Conservation (phyloP, 306 rosid species). For the Glycine soja region DNA sequence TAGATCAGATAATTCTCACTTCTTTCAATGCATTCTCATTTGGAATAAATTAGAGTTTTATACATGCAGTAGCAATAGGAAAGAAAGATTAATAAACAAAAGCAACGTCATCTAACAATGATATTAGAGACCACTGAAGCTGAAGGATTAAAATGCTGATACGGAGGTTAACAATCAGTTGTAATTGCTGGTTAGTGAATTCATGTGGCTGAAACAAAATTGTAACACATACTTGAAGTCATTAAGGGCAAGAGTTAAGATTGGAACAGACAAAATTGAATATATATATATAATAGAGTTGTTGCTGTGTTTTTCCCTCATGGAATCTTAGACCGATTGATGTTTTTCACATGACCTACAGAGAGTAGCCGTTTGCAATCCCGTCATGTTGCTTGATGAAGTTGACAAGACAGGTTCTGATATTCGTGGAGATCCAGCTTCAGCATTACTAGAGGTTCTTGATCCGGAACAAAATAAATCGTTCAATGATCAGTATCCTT, state of each 20-base stretch:
- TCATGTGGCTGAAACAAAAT: too few relatives aligned
- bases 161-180: too few relatives aligned
- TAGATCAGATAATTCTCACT: constrained; percentile 25
- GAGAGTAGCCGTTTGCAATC: constrained; percentile 93
- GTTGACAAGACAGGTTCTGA: constrained; percentile 99
- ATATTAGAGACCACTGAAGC: too few relatives aligned
- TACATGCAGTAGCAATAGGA: neutral
- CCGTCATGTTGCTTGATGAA: constrained; percentile 97
- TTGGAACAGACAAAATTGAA: constrained; percentile 31
- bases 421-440: constrained; percentile 99
- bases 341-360: constrained; percentile 49
- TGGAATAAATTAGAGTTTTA: neutral
- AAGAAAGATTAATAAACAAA: too few relatives aligned
- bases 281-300: constrained; percentile 10
- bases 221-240: constrained; percentile 33
- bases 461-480: constrained; percentile 96
- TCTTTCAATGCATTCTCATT: constrained; percentile 7
- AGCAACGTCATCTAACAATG: too few relatives aligned
- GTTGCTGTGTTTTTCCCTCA: neutral
- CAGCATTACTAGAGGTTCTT: constrained; percentile 97
- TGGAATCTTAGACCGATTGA: constrained; percentile 23
- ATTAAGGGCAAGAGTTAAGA: constrained; percentile 3
- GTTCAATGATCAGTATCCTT: constrained; percentile 99
- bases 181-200: too few relatives aligned
- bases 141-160: too few relatives aligned